Evolutionary conservation across 164 flowering plant genomes (phyloP), one percentile per base, ranked within the genome.

Genomic region (Berberis thunbergii): DNA sequence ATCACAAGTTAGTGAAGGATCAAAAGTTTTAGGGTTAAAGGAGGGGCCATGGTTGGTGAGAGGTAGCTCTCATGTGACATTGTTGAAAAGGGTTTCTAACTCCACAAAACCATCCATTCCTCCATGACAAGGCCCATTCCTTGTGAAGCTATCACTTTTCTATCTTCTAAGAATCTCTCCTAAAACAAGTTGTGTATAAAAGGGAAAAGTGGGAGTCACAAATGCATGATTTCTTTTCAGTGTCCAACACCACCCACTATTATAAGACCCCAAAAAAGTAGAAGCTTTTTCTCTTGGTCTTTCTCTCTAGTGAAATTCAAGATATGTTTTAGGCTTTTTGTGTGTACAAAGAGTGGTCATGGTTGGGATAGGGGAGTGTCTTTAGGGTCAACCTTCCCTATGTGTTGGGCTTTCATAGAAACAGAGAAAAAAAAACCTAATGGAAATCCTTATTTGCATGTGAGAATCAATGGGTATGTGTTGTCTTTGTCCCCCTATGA

Each of bases 51-150:
- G 57, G 48, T 56, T 26, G 65, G 64, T 70, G 64, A 42, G 44
- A 58, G 66, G 3, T 70, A n/a, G 59, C 63, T 52, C 59, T 64
- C 71, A 72, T 72, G 75, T 72, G 75, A 72, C 6, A 49, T 54
- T 67, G 10, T n/a, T 61, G 60, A 55, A 67, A 67, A 54, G 40
- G 64, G 38, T 54, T 10, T 45, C 57, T 49, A 7, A 3, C 59
- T 56, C 41, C 11, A 10, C 45, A 6, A 26, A n/a, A 48, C 2
- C n/a, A 54, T 59, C 63, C 69, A 60, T 65, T 49, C 26, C 63
- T 40, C 57, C 66, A 62, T 62, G 57, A 52, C 65, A 62, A 41
- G 56, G 57, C 49, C 66, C 66, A 63, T 63, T 63, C 57, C 66
- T 41, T 63, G 66, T 63, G 66, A 63, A 54, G 64, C 70, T 13